Base-by-base conservation (phyloP, 2,329 filamentous ascomycete genomes). In the Trichoderma sp. region DNA sequence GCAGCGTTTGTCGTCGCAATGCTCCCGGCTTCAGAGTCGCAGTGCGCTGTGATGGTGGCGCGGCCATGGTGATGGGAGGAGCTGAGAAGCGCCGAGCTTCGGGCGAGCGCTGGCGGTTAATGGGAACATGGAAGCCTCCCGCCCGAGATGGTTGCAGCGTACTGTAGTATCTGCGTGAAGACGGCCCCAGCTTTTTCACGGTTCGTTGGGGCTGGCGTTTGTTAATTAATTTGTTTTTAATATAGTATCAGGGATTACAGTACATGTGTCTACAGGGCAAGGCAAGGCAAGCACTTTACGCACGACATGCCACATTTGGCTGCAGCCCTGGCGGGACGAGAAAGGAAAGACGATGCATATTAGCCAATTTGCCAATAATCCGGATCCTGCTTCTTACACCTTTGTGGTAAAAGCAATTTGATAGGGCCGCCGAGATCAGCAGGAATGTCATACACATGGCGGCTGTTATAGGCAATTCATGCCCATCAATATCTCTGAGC, bases 11-110 rank as follows among this genome's bases (percentile, higher is more conserved):
- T 51, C 21, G 32, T 52, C 39, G 43, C 59, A 51, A 59, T 69
- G 54, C 52, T 26, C 30, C 59, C 67, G 67, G 43, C 59, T 59
- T 60, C 46, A 59, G 67, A 34, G 67, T 65, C 56, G 60, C 67
- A 65, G 24, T 52, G 67, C 39, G 60, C 21, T 24, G 24, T 55
- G 59, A 54, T 69, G 60, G 67, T 69, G 60, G 54, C 59, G 43
- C 26, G 37, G 59, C 55, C 52, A 39, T 69, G 67, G 59, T 65
- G 67, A 69, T 54, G 52, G 52, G 37, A 65, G 61, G 37, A 43
- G 51, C 54, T 59, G 54, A 60, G 67, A 69, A 69, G 67, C 67
- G 67, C 67, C 67, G 67, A 69, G 54, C 13, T 28, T 54, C 52
- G 52, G 52, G 54, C 54, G 39, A 39, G 49, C 56, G 24, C 24